Conservation (phyloP, 257 asterid species). For the Euphrasia confusa region DNA sequence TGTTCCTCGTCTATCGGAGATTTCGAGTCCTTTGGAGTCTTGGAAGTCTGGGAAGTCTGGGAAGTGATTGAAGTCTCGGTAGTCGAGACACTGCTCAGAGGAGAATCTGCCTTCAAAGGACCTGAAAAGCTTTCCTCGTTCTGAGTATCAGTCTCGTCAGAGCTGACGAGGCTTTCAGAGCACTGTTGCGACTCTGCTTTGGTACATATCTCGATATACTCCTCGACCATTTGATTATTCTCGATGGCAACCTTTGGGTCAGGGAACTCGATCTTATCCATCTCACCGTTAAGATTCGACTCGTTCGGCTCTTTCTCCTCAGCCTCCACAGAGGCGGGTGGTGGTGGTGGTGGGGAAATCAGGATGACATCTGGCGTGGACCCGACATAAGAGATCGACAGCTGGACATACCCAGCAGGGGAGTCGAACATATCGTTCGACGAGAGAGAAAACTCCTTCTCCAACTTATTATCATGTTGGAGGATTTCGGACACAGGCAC, state of each 20-base stretch:
- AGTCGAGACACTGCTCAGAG: constrained; percentile 56
- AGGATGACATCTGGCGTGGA: constrained; percentile 67
- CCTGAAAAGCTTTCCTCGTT: constrained; percentile 37
- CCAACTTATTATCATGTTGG: constrained; percentile 59
- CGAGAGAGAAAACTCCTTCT: constrained; percentile 82
- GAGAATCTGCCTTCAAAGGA: constrained; percentile 47
- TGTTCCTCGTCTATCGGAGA: constrained; percentile 28
- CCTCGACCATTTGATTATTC: constrained; percentile 80
- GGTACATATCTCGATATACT: constrained; percentile 62
- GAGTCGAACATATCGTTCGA: constrained; percentile 90
- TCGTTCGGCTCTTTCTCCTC: constrained; percentile 36
- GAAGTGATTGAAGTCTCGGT: constrained; percentile 44
- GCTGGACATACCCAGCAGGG: constrained; percentile 89
- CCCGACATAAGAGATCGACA: constrained; percentile 66
- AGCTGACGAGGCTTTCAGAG: constrained; percentile 50
- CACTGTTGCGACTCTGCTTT: constrained; percentile 51
- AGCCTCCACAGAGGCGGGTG: constrained; percentile 26
- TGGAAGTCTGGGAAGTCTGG: constrained; percentile 47
- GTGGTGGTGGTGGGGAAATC: constrained; percentile 37
- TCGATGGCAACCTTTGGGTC: constrained; percentile 78
- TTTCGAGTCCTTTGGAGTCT: constrained; percentile 42
- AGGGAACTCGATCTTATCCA: constrained; percentile 87
- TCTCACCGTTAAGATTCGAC: constrained; percentile 33
- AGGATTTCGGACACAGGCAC: constrained; percentile 81
- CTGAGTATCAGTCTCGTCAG: constrained; percentile 63